phyloP scores from a whole-genome alignment of 352 stramenopile species.

The Globisporangium barbulae region DNA sequence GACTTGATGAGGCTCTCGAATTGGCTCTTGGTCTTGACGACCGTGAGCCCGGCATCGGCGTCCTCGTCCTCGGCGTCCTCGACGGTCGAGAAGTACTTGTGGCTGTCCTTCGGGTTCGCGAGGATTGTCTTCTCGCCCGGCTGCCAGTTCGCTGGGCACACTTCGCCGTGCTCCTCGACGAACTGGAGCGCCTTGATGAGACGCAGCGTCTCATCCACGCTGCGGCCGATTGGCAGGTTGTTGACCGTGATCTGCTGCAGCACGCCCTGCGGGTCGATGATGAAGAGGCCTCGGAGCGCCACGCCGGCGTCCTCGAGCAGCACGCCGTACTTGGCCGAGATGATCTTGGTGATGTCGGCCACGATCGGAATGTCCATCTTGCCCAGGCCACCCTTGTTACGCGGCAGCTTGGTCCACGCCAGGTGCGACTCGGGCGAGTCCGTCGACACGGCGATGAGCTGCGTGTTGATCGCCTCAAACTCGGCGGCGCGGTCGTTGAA shows the following conservation, averaged over 20 bases:
- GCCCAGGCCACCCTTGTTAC: conserved; percentile 90
- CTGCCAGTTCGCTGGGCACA: conserved; percentile 93
- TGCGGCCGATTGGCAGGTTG: conserved; percentile 91
- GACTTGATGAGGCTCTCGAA: conserved; percentile 62
- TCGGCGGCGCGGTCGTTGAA: conserved; percentile 84
- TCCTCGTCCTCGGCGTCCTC: conserved; percentile 29
- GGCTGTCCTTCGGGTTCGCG: conserved; percentile 72
- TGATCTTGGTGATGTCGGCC: conserved; percentile 92
- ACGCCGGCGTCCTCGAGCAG: conserved; percentile 83
- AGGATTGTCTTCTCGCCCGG: conserved; percentile 90
- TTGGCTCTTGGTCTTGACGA: conserved; percentile 56
- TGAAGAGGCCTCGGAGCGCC: conserved; percentile 90
- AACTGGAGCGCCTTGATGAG: conserved; percentile 93
- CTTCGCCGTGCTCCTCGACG: conserved; percentile 89
- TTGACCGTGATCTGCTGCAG: conserved; percentile 90
- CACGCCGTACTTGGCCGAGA: conserved; percentile 90
- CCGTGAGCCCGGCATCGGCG: conserved; percentile 35
- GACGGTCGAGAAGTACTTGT: conserved; percentile 84
- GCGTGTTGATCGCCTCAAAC: conserved; percentile 83
- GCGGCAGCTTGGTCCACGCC: conserved; percentile 84
- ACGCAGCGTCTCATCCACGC: conserved; percentile 91
- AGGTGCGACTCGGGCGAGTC: conserved; percentile 91
- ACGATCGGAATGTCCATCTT: conserved; percentile 93
- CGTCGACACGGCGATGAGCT: conserved; percentile 87
- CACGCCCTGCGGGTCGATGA: conserved; percentile 90